Base-by-base conservation (phyloP, 1,284 basidiomycete genomes). In the Ganoderma lingzhi region DNA sequence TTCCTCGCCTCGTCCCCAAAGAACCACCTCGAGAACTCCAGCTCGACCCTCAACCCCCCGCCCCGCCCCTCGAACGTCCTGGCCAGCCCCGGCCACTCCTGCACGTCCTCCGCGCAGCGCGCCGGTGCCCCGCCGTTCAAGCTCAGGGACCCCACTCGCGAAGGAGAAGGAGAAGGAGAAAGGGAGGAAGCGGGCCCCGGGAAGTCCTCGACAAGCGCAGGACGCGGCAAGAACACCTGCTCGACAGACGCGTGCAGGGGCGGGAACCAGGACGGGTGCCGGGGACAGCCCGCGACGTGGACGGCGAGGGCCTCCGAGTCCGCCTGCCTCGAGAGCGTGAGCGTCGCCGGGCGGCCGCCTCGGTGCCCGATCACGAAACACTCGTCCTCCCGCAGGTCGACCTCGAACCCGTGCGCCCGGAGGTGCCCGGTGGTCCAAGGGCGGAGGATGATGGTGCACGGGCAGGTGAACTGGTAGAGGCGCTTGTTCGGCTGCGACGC, bases 1-100 rank as follows among this genome's bases (percentile, higher is more conserved):
- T 32, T 17, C 30, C 28, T 32, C 30, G 30, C 30, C 30, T 12
- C 15, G 15, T 56, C 53, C 30, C 53, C 53, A 56, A 56, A 56
- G 53, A 56, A 56, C 53, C 53, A 56, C 30, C 17, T 56, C 30
- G 53, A 56, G 30, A 56, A 56, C 14, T 56, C 53, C 30, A 56
- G 14, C 53, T 56, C 53, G 53, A 56, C 30, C 30, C 4, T 32
- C 48, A 51, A 51, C 14, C 53, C 30, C 6, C 30, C 53, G 5
- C 30, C 30, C 30, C 15, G 53, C 14, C 30, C 10, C 15, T 56
- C 53, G 30, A 56, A 56, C 30, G 53, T 56, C 53, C 30, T 30
- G 5, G 53, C 53, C 15, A 32, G 23, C 2, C 53, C 53, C 5
- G 30, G 30, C 53, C 53, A 56, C 30, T 32, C 53, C 53, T 56